Conservation (phyloP, 2,329 filamentous ascomycete genomes). For the Amauroascus verrucosus region DNA sequence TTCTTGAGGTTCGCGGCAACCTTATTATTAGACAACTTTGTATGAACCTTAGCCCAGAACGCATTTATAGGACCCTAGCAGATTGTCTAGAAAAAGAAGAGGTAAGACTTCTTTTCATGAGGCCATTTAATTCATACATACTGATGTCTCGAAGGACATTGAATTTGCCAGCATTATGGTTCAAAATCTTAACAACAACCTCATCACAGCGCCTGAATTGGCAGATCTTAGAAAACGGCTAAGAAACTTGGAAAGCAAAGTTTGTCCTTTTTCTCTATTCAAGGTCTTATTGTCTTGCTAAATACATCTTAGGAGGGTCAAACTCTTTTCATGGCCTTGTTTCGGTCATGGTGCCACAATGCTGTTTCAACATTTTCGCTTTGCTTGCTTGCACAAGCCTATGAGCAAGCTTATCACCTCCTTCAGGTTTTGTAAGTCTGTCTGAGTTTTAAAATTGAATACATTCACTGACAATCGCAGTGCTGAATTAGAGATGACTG, state of each 20-base stretch:
- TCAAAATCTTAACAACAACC: slow-evolving; percentile 96
- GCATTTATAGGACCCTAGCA: slow-evolving; percentile 89
- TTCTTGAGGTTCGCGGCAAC: slow-evolving; percentile 87
- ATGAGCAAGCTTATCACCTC: slow-evolving; percentile 94
- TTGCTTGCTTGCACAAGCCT: slow-evolving; percentile 89
- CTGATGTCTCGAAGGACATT: slow-evolving; percentile 49
- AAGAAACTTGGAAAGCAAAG: slow-evolving; percentile 78
- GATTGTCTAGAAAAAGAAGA: slow-evolving; percentile 97
- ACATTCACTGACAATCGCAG: slow-evolving; percentile 40
- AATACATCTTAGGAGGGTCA: slow-evolving; percentile 62
- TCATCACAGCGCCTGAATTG: slow-evolving; percentile 92
- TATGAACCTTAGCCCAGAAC: slow-evolving; percentile 80
- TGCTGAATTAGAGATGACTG: slow-evolving; percentile 95
- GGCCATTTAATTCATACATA: not conserved
- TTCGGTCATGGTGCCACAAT: slow-evolving; percentile 97
- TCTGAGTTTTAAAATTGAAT: slow-evolving; percentile 1
- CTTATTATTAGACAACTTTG: slow-evolving; percentile 93
- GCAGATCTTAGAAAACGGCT: slow-evolving; percentile 82
- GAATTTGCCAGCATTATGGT: slow-evolving; percentile 99
- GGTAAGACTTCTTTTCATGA: slow-evolving; percentile 22
- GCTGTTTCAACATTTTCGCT: slow-evolving; percentile 95
- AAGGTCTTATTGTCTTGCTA: slow-evolving; percentile 13
- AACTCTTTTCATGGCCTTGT: slow-evolving; percentile 85
- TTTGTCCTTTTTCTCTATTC: slow-evolving; percentile 31
- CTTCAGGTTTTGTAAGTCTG: slow-evolving; percentile 73